Conservation (phyloP, 2,329 filamentous ascomycete genomes). For the Epichloe coenophiala region DNA sequence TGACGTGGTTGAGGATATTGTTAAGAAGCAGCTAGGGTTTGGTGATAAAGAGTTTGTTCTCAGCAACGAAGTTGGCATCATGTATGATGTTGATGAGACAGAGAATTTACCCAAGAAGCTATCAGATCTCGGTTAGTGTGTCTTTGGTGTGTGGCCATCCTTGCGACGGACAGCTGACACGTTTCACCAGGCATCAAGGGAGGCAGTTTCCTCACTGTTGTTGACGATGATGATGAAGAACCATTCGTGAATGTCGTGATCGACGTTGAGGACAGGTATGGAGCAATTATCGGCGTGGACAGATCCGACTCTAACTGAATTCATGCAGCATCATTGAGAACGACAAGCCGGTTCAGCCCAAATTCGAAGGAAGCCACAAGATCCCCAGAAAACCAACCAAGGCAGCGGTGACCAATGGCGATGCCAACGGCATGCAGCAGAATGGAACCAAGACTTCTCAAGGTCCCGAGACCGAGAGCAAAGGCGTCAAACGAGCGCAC, state of each 20-base stretch:
- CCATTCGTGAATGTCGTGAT: conserved; percentile 72
- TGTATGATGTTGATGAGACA: conserved; percentile 83
- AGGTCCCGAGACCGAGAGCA: conserved; percentile 16
- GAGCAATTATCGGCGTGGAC: conserved; percentile 3
- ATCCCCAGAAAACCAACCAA: conserved; percentile 43
- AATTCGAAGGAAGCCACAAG: conserved; percentile 27
- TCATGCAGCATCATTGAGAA: conserved; percentile 27
- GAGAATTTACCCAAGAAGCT: conserved; percentile 76
- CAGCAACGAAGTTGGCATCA: conserved; percentile 57
- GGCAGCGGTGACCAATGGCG: conserved; percentile 25
- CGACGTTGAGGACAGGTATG: conserved; percentile 49
- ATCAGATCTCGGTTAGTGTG: conserved; percentile 49
- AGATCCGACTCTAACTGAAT: conserved; percentile 13
- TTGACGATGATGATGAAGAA: conserved; percentile 66
- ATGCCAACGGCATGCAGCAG: conserved; percentile 18
- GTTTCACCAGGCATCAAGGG: conserved; percentile 46
- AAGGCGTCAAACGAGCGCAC: conserved; percentile 32
- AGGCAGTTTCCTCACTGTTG: conserved; percentile 67
- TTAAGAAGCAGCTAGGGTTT: conserved; percentile 61
- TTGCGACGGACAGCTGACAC: neutral
- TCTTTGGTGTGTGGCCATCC: no score
- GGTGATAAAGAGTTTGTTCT: conserved; percentile 66
- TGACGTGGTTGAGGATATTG: conserved; percentile 63
- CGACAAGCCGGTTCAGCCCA: conserved; percentile 41
- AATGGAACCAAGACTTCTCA: conserved; percentile 28